Percentiles rank a stretch among this genome's conserved stretches.
These are phyloP conservation scores for Talaromyces piceae DNA, from an alignment of 2,329 filamentous ascomycete genomes.

Conservation along the genomic window DNA sequence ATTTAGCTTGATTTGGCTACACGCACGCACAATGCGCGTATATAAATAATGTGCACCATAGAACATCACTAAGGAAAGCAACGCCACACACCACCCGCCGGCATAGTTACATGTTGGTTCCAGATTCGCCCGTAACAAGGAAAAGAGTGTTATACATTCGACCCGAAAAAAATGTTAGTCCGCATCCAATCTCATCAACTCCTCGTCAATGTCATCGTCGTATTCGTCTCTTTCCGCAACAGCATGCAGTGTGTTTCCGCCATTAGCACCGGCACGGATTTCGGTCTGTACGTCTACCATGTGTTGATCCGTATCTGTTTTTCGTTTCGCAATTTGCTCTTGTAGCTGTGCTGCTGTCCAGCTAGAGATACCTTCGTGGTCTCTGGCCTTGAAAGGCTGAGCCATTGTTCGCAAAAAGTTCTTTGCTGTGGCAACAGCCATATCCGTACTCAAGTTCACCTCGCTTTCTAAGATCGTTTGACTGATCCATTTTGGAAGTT, in stretches of 20 bases:
- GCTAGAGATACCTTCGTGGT: slow-evolving; percentile 88
- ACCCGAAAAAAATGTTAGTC: not conserved
- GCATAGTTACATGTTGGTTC: not conserved
- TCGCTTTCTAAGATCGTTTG: slow-evolving; percentile 79
- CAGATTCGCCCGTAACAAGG: not conserved
- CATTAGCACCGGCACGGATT: not conserved
- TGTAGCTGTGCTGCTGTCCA: slow-evolving; percentile 79
- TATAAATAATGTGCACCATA: not conserved
- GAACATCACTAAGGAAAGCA: not conserved
- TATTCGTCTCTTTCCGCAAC: slow-evolving; percentile 31
- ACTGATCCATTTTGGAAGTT: slow-evolving; percentile 95
- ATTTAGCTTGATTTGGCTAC: no score
- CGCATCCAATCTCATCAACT: slow-evolving; percentile 35
- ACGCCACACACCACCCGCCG: not conserved
- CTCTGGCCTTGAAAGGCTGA: slow-evolving; percentile 71
- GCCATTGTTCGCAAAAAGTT: slow-evolving; percentile 88
- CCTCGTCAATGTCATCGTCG: slow-evolving; percentile 38
- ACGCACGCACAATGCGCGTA: not conserved
- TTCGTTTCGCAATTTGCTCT: slow-evolving; percentile 60
- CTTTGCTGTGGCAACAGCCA: slow-evolving; percentile 83
- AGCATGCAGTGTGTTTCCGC: slow-evolving; percentile 9
- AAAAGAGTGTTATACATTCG: not conserved
- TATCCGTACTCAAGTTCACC: slow-evolving; percentile 87
- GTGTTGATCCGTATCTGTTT: slow-evolving; percentile 61
- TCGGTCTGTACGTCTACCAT: slow-evolving; percentile 41